Conservation (phyloP, 345 rosid species). For the Brassica rapa region DNA sequence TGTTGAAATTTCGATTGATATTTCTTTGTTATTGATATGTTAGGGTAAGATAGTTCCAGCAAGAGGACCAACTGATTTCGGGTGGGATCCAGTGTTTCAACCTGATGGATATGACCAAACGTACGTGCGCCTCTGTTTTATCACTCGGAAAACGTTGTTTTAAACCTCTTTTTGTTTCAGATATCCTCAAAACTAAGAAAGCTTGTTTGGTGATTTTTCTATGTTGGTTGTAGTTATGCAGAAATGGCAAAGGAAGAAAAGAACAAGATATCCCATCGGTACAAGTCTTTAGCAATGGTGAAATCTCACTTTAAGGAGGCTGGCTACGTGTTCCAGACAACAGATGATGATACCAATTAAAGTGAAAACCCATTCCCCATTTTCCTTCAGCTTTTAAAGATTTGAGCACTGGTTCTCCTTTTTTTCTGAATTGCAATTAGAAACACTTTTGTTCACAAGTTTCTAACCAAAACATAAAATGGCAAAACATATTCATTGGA, state of each 20-base stretch:
- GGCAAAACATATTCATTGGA: background rate
- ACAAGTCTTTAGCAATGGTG: constrained; percentile 66
- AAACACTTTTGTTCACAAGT: background rate
- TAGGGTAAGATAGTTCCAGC: constrained; percentile 91
- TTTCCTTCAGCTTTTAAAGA: constrained; percentile 1
- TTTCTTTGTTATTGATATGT: constrained; percentile 35
- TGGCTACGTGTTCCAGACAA: constrained; percentile 54
- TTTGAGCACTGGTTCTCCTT: background rate
- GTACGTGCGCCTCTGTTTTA: constrained; percentile 57
- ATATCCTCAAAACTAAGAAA: background rate
- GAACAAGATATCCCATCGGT: constrained; percentile 92
- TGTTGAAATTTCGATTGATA: background rate
- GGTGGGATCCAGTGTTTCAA: constrained; percentile 97
- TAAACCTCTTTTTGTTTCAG: background rate
- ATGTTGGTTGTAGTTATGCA: constrained; percentile 55
- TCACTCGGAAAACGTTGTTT: background rate
- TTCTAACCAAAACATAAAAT: background rate
- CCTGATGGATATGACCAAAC: constrained; percentile 87
- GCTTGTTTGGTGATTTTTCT: background rate
- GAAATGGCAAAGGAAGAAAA: constrained; percentile 94
- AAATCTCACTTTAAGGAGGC: constrained; percentile 73
- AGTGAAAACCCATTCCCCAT: constrained; percentile 6
- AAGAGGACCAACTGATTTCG: constrained; percentile 86
- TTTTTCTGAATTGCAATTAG: background rate
- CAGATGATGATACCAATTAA: constrained; percentile 30